Conservation (phyloP, 2,329 filamentous ascomycete species). For the Elsinoe australis region DNA sequence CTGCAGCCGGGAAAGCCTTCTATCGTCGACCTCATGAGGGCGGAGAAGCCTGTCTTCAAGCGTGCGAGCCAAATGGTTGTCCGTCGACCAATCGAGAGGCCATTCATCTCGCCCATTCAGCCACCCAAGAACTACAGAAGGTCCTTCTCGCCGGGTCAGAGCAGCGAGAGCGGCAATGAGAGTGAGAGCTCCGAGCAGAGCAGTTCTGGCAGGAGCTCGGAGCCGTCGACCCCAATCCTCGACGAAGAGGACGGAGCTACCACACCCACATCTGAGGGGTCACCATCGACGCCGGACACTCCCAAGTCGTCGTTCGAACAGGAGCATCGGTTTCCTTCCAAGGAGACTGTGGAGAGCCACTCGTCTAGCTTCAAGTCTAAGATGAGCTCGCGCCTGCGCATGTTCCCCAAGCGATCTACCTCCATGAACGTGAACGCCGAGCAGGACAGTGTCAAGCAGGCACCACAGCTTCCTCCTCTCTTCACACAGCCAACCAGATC, state of each 20-base stretch:
- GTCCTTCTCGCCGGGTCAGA: slow-evolving; percentile 1
- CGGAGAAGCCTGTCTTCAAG: slow-evolving; percentile 17
- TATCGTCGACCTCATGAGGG: slow-evolving; percentile 17
- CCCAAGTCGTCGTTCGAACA: slow-evolving; percentile 16
- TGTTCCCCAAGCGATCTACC: slow-evolving; percentile 13
- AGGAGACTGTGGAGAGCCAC: slow-evolving; percentile 11
- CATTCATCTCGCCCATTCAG: slow-evolving; percentile 16
- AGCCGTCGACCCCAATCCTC: slow-evolving; percentile 13
- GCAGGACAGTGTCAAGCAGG: slow-evolving; percentile 3
- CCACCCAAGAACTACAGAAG: slow-evolving; percentile 15
- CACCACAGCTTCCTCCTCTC: slow-evolving; percentile 13
- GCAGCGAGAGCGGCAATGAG: slow-evolving; percentile 4
- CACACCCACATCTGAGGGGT: slow-evolving; percentile 9
- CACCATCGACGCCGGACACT: slow-evolving; percentile 13
- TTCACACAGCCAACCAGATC: slow-evolving; percentile 5
- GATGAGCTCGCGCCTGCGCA: slow-evolving; percentile 9
- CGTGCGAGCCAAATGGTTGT: slow-evolving; percentile 16
- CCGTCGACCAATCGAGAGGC: slow-evolving; percentile 11
- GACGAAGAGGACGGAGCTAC: slow-evolving; percentile 15
- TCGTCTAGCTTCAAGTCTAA: slow-evolving; percentile 8
- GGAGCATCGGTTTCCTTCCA: slow-evolving; percentile 2
- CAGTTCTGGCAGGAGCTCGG: slow-evolving; percentile 4
- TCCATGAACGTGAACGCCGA: slow-evolving; percentile 4
- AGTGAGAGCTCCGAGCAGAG: background rate
- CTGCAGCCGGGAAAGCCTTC: slow-evolving; percentile 14